These are phyloP conservation scores for Anthoceros angustus DNA, from an alignment of 225 moss, liverwort and hornwort genomes.

Conservation along the genomic window DNA sequence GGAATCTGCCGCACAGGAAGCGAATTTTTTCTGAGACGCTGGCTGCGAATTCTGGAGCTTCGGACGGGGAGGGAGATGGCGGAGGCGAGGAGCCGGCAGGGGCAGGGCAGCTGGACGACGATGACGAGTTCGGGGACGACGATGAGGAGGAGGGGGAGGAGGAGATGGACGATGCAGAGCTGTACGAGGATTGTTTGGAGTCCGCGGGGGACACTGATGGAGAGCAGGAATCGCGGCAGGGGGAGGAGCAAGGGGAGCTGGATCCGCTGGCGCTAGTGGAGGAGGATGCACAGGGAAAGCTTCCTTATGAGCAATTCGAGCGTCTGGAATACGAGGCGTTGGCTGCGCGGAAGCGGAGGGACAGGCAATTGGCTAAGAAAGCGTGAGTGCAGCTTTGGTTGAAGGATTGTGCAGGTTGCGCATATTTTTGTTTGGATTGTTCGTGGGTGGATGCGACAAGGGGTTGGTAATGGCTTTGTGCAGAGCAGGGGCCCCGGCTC, in stretches of 20 bases:
- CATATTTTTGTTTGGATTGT: too few species aligned
- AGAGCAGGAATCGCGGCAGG: constrained; percentile 27
- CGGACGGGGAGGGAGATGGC: not conserved
- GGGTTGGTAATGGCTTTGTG: not conserved
- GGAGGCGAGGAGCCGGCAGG: not conserved
- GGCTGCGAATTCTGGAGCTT: not conserved
- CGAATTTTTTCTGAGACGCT: not conserved
- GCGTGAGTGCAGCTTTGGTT: not conserved
- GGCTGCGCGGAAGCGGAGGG: constrained; percentile 84
- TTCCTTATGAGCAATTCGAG: constrained; percentile 93
- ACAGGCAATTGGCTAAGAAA: not conserved
- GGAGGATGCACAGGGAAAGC: constrained; percentile 69
- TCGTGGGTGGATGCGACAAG: too few species aligned
- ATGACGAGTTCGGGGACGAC: not conserved
- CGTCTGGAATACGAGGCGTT: constrained; percentile 94
- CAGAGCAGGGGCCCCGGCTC: constrained; percentile 33
- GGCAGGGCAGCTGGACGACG: not conserved
- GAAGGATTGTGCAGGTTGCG: not conserved
- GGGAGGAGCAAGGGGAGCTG: constrained; percentile 79
- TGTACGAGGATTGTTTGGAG: constrained; percentile 6
- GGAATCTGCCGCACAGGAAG: not conserved
- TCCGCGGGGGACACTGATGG: not conserved
- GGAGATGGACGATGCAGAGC: constrained; percentile 11
- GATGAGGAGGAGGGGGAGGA: not conserved
- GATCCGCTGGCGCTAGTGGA: constrained; percentile 84